A percentile compares a stretch with the other conserved stretches of the same genome.
These are phyloP conservation scores for Rutstroemia sydowiana DNA, from an alignment of 2,329 filamentous ascomycete species.

Conservation along the genomic window DNA sequence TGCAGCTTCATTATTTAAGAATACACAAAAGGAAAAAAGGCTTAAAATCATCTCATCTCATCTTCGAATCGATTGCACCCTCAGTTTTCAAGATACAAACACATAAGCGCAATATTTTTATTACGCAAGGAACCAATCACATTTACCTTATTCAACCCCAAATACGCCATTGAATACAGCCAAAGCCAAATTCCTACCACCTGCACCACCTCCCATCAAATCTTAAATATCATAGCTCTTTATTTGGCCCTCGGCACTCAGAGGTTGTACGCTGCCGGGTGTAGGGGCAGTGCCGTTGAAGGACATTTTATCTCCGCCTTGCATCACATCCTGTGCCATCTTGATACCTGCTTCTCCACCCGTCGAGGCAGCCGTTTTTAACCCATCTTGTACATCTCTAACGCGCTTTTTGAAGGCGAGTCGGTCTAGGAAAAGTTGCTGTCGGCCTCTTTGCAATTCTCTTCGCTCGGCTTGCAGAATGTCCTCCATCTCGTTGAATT, in stretches of 20 bases:
- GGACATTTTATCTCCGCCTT: slow-evolving; percentile 38
- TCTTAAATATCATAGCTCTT: slow-evolving; percentile 37
- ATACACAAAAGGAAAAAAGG: slow-evolving; percentile 1
- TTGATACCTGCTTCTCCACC: slow-evolving; percentile 32
- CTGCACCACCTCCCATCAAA: neutral
- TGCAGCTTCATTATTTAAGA: slow-evolving; percentile 8
- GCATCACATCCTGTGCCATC: slow-evolving; percentile 30
- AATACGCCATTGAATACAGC: slow-evolving; percentile 20
- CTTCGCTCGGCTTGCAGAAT: slow-evolving; percentile 86
- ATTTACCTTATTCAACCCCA: slow-evolving; percentile 23
- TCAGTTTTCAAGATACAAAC: slow-evolving; percentile 4
- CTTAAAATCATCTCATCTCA: too few species aligned
- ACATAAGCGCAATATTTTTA: neutral
- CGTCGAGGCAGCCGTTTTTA: slow-evolving; percentile 43
- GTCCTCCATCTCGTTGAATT: slow-evolving; percentile 93
- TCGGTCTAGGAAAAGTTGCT: slow-evolving; percentile 89
- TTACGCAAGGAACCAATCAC: slow-evolving; percentile 9
- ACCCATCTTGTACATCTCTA: slow-evolving; percentile 68
- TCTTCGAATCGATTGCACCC: neutral
- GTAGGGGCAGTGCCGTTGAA: slow-evolving; percentile 41
- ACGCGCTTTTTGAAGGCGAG: slow-evolving; percentile 85
- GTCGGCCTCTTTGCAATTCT: slow-evolving; percentile 83
- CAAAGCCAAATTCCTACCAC: slow-evolving; percentile 3
- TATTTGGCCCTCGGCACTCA: slow-evolving; percentile 46
- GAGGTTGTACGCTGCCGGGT: slow-evolving; percentile 42